A percentile compares a stretch with the other conserved stretches of the same genome.
These are phyloP conservation scores for Lizonia empirigonia DNA, from an alignment of 2,329 filamentous ascomycete species.

Conservation along the genomic window DNA sequence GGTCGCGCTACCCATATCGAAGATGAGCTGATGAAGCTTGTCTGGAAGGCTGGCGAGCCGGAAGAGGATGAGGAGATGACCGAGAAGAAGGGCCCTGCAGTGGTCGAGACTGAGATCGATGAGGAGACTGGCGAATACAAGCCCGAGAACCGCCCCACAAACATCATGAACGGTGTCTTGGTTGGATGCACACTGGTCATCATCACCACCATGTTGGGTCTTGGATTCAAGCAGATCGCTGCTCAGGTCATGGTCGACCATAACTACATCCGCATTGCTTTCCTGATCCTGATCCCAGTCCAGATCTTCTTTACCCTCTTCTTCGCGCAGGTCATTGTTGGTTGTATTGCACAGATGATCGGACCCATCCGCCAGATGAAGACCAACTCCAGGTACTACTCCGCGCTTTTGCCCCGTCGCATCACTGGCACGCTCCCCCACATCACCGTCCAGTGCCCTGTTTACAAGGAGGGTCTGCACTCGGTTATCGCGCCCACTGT, in stretches of 20 bases:
- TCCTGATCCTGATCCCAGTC: constrained; percentile 69
- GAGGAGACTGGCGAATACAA: constrained; percentile 72
- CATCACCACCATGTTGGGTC: constrained; percentile 69
- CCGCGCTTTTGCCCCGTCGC: constrained; percentile 68
- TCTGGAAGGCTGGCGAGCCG: constrained; percentile 67
- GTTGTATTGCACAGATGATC: constrained; percentile 75
- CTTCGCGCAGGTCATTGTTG: constrained; percentile 78
- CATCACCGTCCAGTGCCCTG: constrained; percentile 76
- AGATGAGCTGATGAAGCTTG: constrained; percentile 75
- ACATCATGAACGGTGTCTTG: constrained; percentile 72
- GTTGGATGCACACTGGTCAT: constrained; percentile 70
- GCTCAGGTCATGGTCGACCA: constrained; percentile 71
- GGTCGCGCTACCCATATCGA: constrained; percentile 72
- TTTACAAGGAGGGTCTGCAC: constrained; percentile 80
- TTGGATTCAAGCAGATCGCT: constrained; percentile 71
- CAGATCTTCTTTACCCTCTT: constrained; percentile 84
- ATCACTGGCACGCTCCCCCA: constrained; percentile 68
- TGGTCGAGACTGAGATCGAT: constrained; percentile 65
- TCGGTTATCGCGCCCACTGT: constrained; percentile 77
- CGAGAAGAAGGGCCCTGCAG: constrained; percentile 56
- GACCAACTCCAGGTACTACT: constrained; percentile 80
- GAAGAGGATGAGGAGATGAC: constrained; percentile 58
- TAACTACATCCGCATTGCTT: constrained; percentile 66
- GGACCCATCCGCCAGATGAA: constrained; percentile 75
- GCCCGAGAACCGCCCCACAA: constrained; percentile 68